Base-by-base conservation (phyloP, 257 asterid genomes). In the Cinchona pubescens region DNA sequence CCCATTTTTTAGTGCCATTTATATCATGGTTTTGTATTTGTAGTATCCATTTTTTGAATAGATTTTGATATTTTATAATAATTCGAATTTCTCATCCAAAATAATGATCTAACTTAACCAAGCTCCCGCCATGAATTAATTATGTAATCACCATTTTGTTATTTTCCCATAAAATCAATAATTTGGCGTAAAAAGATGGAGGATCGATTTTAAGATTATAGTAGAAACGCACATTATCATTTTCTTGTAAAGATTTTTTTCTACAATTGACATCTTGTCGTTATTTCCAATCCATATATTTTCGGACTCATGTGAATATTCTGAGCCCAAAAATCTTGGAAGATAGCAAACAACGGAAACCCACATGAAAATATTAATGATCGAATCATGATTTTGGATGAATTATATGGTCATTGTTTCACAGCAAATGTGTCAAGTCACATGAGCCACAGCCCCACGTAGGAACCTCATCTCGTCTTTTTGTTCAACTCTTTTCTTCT, bases 401-500 rank as follows among this genome's bases (percentile, higher is more conserved):
- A 35, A 19, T 64, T 18, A 19, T 34, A 14, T 5, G 34, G 38
- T 30, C n/a, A n/a, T n/a, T 60, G 25, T 64, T 64, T 15, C 29
- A 34, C 69, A 64, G 27, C 48, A 9, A 18, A 34, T 64, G 29
- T 14, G 42, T 38, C 12, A 34, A 40, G 7, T 40, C 45, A 40
- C 8, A 4, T 40, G 45, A 5, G 45, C 45, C 5, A 40, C 45
- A 40, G 42, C 45, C 45, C 45, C 45, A 35, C 65, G 18, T 25
- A 25, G 65, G 25, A 35, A 60, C 21, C 65, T 60, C 65, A 60
- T 10, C 19, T 27, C 30, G 19, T 32, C 32, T 8, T 7, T n/a
- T 35, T 60, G 37, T 10, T 19, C 65, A 60, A 60, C 65, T 60
- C 65, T 60, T 60, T 60, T 60, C 65, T 21, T 60, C 65, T 27